Evolutionary conservation across 306 rosid species (phyloP).

Genomic region (Dryas alaskensis): DNA sequence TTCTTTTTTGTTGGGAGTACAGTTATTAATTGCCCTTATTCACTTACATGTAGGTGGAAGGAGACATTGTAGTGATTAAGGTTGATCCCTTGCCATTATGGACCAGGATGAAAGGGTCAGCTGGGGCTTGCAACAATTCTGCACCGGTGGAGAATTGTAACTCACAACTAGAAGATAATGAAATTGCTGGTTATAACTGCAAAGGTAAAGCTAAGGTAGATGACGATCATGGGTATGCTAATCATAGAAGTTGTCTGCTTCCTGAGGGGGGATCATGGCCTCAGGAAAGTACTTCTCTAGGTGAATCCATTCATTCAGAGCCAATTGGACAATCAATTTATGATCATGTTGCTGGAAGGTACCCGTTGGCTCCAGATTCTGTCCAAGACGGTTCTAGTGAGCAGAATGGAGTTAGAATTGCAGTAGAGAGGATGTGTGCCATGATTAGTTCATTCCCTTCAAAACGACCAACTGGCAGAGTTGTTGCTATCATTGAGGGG

Average conservation of each 20-base stretch:
- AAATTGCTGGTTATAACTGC: constrained; percentile 32
- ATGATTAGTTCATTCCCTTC: constrained; percentile 59
- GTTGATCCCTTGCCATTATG: constrained; percentile 65
- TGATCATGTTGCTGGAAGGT: constrained; percentile 31
- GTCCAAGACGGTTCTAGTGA: constrained; percentile 34
- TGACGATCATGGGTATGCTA: constrained; percentile 30
- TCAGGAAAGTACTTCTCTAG: constrained; percentile 25
- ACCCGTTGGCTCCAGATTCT: constrained; percentile 26
- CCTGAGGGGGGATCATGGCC: constrained; percentile 28
- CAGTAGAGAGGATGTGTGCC: constrained; percentile 49
- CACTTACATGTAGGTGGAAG: constrained; percentile 59
- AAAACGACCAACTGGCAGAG: constrained; percentile 82
- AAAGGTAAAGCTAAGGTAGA: constrained; percentile 51
- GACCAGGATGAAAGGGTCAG: constrained; percentile 78
- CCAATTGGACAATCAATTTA: constrained; percentile 28
- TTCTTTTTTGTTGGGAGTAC: constrained; percentile 4
- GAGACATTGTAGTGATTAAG: constrained; percentile 75
- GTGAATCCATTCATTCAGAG: constrained; percentile 31
- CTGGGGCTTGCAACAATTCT: constrained; percentile 33
- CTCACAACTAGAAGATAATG: constrained; percentile 37
- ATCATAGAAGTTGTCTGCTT: constrained; percentile 25
- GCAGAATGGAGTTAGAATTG: constrained; percentile 40
- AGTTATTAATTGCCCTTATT: constrained; percentile 31
- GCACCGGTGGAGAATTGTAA: constrained; percentile 40
- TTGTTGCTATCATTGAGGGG: constrained; percentile 64